Base-by-base conservation (phyloP, 1,284 basidiomycete species). In the Baeospora myosura region DNA sequence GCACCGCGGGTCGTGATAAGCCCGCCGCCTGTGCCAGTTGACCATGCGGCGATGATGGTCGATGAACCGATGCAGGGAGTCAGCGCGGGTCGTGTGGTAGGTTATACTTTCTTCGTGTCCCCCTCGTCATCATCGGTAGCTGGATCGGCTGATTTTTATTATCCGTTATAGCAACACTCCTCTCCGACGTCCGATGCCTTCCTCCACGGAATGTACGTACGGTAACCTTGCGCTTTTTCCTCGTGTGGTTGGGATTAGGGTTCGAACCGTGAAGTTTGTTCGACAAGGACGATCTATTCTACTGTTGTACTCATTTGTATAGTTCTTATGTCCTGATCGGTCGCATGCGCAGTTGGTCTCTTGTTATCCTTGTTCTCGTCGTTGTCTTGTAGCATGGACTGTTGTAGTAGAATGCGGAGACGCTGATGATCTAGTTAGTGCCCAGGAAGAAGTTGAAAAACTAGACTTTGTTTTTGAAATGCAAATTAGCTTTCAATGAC, bases 1-100 rank as follows among this genome's bases (percentile, higher is more conserved):
- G 57, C 64, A 4, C 61, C 65, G 5, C 58, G 62, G 25, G 49
- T 55, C 14, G 49, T 55, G 35, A 12, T 20, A 35, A 20, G 14
- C 4, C 8, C 8, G 11, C 49, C 54, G 2, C 51, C 56, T 30
- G 46, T 55, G 31, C 47, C 55, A 3, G 42, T 52, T 17, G 53
- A 35, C 48, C 49, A 44, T 3, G 32, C 12, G 45, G 46, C 36
- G 42, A 52, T 42, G 49, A 49, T 49, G 37, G 48, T 47, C 35
- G 52, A 55, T 36, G 49, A 52, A 35, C 49, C 48, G 16, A 44
- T 45, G n/a, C 33, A 38, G 24, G 46, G 43, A 17, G 46, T 49
- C n/a, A n/a, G n/a, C n/a, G n/a, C n/a, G n/a, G n/a, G n/a, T 34
- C n/a, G n/a, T 10, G 33, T 20, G 12, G 33, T 34, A 34, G 11